These are phyloP conservation scores for Ceratobasidium sp. DNA, from an alignment of 1,284 basidiomycete genomes.

Conservation along the genomic window DNA sequence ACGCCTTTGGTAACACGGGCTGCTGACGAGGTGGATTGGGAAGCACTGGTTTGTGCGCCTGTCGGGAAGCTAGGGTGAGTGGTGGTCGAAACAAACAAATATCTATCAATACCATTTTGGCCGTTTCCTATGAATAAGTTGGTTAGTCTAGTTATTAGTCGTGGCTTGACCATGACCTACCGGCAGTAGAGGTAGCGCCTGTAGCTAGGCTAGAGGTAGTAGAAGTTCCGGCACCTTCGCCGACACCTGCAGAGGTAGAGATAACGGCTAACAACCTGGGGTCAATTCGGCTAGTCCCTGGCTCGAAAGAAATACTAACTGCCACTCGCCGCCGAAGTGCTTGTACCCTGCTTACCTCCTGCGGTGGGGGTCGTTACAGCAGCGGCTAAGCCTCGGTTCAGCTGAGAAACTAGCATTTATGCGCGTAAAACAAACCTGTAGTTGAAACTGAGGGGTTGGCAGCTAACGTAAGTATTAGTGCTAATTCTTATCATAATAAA, in stretches of 20 bases:
- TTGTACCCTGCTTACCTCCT: not conserved
- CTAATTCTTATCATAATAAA: not conserved
- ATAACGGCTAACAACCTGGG: not conserved
- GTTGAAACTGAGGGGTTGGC: too few species aligned
- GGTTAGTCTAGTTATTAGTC: not conserved
- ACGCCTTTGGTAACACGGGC: too few species aligned
- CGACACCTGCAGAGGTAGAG: not conserved
- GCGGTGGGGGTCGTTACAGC: not conserved
- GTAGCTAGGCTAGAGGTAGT: not conserved
- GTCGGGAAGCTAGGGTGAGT: not conserved
- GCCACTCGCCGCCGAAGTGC: not conserved
- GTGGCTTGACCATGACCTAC: not conserved
- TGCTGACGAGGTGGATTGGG: not conserved
- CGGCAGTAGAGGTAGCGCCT: not conserved
- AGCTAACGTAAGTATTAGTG: not conserved
- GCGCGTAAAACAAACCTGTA: too few species aligned
- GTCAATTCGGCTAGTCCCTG: not conserved
- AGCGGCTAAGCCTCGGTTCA: too few species aligned
- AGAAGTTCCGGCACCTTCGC: not conserved
- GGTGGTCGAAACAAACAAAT: not conserved
- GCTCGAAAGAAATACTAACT: not conserved
- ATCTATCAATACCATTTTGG: constrained; percentile 12
- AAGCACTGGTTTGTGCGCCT: not conserved
- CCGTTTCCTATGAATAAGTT: not conserved
- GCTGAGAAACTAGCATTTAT: not conserved